Base-by-base conservation (phyloP, 2,329 filamentous ascomycete genomes). In the Colletotrichum sp. region DNA sequence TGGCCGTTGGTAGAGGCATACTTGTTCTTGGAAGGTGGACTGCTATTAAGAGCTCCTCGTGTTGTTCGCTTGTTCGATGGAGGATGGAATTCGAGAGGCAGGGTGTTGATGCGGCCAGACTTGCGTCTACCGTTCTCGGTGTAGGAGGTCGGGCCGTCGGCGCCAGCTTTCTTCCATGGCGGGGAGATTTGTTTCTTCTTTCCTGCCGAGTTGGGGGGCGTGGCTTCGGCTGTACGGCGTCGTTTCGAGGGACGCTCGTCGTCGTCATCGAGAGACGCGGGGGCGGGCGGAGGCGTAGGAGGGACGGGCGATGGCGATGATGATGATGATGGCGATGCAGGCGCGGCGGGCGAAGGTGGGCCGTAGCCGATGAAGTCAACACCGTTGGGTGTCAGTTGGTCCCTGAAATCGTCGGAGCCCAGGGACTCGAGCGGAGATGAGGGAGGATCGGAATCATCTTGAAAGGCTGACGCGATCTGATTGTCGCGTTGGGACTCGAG, bases 151-250 rank as follows among this genome's bases (percentile, higher is more conserved):
- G 97, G 97, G 0, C 97, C 97, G 32, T 98, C 95, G 55, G 94
- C 95, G 75, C 91, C 91, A 77, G 95, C 91, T 81, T 92, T 95
- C 87, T 97, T 99, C 97, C 97, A 99, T 26, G 97, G 97, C 79
- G 97, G 97, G 78, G 96, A 99, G 76, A 90, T 89, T 69, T 88
- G 86, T 85, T 93, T 88, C 81, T 84, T 81, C 77, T 88, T 84
- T 77, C 87, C 83, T 75, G 84, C 78, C 71, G 75, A 80, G 26
- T 79, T 74, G 75, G 84, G 81, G 39, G 88, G 87, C 28, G 86
- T 89, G 77, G 83, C 82, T 12, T 89, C 87, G 77, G 86, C 87
- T 34, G 91, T 88, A 82, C 92, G 92, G 77, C 92, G 92, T 82
- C 93, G 92, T 84, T 96, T 96, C 18, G 88, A 84, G 30, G 92